A percentile compares a stretch with the other conserved stretches of the same genome.
These are phyloP conservation scores for Tetrapyrgos nigripes DNA, from an alignment of 1,284 basidiomycete genomes.

Conservation along the genomic window DNA sequence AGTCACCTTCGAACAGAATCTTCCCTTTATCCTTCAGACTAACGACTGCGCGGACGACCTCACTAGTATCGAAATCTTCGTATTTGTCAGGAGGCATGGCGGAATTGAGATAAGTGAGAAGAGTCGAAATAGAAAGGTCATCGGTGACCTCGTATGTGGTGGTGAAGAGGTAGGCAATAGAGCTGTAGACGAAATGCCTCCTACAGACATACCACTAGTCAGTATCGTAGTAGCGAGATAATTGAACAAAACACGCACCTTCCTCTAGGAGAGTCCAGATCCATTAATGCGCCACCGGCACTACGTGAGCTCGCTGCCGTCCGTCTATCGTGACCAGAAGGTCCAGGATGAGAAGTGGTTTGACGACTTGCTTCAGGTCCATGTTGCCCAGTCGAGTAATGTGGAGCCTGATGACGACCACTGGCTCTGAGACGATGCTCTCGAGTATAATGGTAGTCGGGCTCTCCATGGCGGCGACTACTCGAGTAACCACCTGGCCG, in stretches of 20 bases:
- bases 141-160: slow-evolving; percentile 69
- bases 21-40: slow-evolving; percentile 58
- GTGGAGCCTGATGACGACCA: not conserved
- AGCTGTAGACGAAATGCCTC: slow-evolving; percentile 61
- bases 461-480: not conserved
- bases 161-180: slow-evolving; percentile 64
- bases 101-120: slow-evolving; percentile 74
- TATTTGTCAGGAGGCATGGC: slow-evolving; percentile 77
- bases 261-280: slow-evolving; percentile 61
- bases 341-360: slow-evolving; percentile 1
- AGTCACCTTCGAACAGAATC: slow-evolving; percentile 21
- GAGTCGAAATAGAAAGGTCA: slow-evolving; percentile 68
- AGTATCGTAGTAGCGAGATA: slow-evolving; percentile 1
- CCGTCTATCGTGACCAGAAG: slow-evolving; percentile 7
- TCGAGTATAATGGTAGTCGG: not conserved
- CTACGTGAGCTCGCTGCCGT: slow-evolving; percentile 12
- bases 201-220: slow-evolving; percentile 40
- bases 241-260: slow-evolving; percentile 49
- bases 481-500: not conserved
- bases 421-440: not conserved
- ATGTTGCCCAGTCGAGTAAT: not conserved
- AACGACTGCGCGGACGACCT: slow-evolving; percentile 66
- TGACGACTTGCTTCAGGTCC: not conserved
- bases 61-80: slow-evolving; percentile 78
- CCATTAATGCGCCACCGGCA: slow-evolving; percentile 50